Evolutionary conservation across 768 basidiomycete species (phyloP), one percentile per base, ranked within the genome.

Genomic region (Basidioascus undulatus): DNA sequence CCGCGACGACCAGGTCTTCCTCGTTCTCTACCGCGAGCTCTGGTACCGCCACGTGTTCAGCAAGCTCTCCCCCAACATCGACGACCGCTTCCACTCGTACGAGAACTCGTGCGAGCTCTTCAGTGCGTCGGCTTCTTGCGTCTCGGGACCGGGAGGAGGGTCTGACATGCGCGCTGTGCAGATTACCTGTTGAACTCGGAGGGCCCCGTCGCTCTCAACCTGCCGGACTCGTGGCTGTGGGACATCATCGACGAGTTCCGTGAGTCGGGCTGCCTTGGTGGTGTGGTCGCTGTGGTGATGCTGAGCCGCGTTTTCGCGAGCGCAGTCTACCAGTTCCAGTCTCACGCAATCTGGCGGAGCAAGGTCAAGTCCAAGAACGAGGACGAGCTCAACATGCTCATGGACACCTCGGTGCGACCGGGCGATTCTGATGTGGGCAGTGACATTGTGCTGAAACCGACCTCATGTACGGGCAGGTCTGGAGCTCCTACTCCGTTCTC

Each of bases 201-300:
- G 44, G 81, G 78, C 1, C 89, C 89, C 2, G 84, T 94, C 0
- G 59, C 74, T n/a, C 72, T 96, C 37, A 75, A 87, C 46, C 72
- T 98, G 19, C 89, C 89, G 0, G 82, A 87, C 44, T 86, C 92
- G 57, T 98, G 89, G 89, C 61, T 98, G 7, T 96, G 87, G 83
- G 84, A 89, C 53, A 86, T 87, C 11, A 1, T 5, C 18, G 13
- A 5, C n/a, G n/a, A n/a, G n/a, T n/a, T n/a, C n/a, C n/a, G n/a
- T n/a, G n/a, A n/a, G n/a, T n/a, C n/a, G n/a, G n/a, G n/a, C n/a
- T n/a, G n/a, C n/a, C n/a, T n/a, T n/a, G n/a, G n/a, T n/a, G n/a
- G n/a, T n/a, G n/a, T n/a, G n/a, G n/a, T n/a, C n/a, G n/a, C n/a
- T n/a, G n/a, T n/a, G n/a, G n/a, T n/a, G n/a, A n/a, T n/a, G n/a